These are phyloP conservation scores for Sarcomyxa edulis DNA, from an alignment of 768 basidiomycete species.

Conservation along the genomic window DNA sequence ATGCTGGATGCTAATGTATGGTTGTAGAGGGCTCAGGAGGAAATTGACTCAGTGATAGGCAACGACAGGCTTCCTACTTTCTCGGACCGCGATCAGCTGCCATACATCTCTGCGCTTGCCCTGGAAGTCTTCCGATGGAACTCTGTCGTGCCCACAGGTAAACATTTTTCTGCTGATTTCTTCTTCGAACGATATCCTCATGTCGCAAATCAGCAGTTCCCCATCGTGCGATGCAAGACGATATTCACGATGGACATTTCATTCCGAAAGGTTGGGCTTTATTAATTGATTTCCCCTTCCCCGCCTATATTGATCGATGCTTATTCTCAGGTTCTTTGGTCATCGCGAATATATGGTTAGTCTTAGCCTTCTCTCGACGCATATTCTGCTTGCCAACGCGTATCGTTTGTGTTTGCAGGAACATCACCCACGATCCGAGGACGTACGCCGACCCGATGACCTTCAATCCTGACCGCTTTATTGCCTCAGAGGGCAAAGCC, in stretches of 20 bases:
- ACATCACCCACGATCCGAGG: constrained; percentile 48
- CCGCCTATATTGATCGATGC: background rate
- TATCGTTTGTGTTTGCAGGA: constrained; percentile 26
- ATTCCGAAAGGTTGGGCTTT: constrained; percentile 57
- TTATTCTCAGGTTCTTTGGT: too few relatives aligned
- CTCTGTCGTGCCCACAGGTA: constrained; percentile 39
- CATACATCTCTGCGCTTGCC: constrained; percentile 54
- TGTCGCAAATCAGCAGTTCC: constrained; percentile 36
- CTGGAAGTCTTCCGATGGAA: constrained; percentile 57
- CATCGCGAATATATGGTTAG: constrained; percentile 8
- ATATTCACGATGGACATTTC: constrained; percentile 55
- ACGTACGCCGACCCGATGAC: constrained; percentile 47
- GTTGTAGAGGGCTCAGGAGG: constrained; percentile 58
- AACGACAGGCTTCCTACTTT: constrained; percentile 56
- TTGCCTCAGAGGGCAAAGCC: constrained; percentile 33
- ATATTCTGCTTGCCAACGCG: constrained; percentile 13
- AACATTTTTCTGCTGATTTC: constrained; percentile 10
- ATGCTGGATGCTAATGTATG: too few relatives aligned
- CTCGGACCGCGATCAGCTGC: constrained; percentile 50
- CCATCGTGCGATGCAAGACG: constrained; percentile 55
- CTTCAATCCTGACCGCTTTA: constrained; percentile 60
- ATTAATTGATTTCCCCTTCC: constrained; percentile 42
- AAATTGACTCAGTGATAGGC: constrained; percentile 58
- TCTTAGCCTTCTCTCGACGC: constrained; percentile 6
- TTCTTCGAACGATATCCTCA: constrained; percentile 1